phyloP scores from a whole-genome alignment of 176 grass and related monocot genomes.

The Aegilops bicornis region DNA sequence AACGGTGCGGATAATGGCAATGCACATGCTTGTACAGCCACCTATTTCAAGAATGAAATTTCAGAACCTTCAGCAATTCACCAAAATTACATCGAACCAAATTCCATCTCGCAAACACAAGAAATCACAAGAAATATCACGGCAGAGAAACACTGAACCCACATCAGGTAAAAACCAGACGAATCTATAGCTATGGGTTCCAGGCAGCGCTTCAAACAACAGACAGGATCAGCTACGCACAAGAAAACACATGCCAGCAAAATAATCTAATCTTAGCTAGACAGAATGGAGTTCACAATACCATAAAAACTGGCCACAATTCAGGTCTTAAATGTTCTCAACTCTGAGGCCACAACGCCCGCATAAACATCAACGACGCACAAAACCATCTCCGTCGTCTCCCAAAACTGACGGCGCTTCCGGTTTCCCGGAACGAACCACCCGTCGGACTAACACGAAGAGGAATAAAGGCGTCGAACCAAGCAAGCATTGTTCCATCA shows the following conservation, averaged over 20 bases:
- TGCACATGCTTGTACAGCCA: too few species aligned
- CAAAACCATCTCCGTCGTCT: conserved; percentile 30
- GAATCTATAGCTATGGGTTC: neutral
- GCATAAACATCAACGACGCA: conserved; percentile 15
- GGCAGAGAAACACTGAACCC: neutral
- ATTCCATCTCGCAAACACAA: too few species aligned
- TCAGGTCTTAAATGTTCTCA: conserved; percentile 10
- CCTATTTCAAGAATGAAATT: too few species aligned
- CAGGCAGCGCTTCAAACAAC: neutral
- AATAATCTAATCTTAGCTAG: conserved; percentile 11
- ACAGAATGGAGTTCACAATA: conserved; percentile 8
- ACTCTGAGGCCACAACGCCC: neutral
- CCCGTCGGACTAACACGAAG: conserved; percentile 25
- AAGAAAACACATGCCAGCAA: neutral
- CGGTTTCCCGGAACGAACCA: conserved; percentile 9
- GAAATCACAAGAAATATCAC: neutral
- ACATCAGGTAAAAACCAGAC: neutral
- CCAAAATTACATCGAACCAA: too few species aligned
- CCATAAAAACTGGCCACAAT: conserved; percentile 12
- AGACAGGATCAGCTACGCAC: neutral
- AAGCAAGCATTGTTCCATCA: conserved; percentile 9
- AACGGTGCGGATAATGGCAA: too few species aligned
- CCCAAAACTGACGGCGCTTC: neutral
- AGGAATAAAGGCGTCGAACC: conserved; percentile 19
- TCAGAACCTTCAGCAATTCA: too few species aligned